Base-by-base conservation (phyloP, 345 rosid species). In the Balakata baccata region DNA sequence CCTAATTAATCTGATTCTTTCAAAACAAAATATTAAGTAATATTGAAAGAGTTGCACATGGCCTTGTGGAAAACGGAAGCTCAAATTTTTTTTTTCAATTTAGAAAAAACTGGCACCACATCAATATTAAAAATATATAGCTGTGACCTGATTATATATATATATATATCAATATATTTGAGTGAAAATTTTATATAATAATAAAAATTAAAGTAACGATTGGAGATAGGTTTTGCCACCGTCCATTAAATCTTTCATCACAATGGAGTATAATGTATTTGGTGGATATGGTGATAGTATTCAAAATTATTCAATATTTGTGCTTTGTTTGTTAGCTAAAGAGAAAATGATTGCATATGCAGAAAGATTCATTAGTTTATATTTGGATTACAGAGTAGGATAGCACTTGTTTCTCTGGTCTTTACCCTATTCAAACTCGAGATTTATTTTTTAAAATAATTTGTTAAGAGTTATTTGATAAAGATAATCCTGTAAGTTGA, bases 1-100 rank as follows among this genome's bases (percentile, higher is more conserved):
- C 45, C 58, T 50, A 50, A 64, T 64, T 50, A 50, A 64, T 64
- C 20, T 64, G 14, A 64, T 64, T 16, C 66, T 18, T 34, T 63
- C 18, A 39, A 8, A 34, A 38, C 11, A 1, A 59, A 13, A 9
- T 13, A 0, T 7, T 7, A 60, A 60, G 13, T 13, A 29, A 29
- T 60, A n/a, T n/a, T n/a, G 13, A 25, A 29, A 60, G 17, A 25
- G 17, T 60, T 25, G 64, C 39, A 60, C 39, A 60, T 60, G 64
- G 11, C 23, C 23, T 3, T 56, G 7, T 56, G 18, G 23, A n/a
- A 56, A 20, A 3, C 22, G 5, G 7, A 7, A 56, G 53, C 14
- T 50, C 53, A 10, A 10, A 13, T 50, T 50, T 3, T 29, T 29
- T 29, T 29, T 29, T 29, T 29, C 2, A 29, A 1, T 29, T 29